Conservation (phyloP, 306 rosid genomes). For the Gastrolobium bilobum region DNA sequence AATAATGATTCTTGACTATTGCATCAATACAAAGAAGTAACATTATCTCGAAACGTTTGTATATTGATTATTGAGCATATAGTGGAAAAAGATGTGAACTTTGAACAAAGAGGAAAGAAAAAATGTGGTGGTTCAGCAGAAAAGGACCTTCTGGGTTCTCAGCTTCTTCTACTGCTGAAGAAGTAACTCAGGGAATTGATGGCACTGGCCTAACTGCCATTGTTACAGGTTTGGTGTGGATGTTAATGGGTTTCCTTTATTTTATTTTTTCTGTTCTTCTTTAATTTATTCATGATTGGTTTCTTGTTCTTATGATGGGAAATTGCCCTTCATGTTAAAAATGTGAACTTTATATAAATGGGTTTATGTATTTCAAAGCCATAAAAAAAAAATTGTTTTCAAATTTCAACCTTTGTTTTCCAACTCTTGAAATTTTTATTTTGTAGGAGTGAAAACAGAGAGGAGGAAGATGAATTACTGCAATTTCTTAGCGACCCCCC, state of each 20-base stretch:
- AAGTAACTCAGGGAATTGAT: slow-evolving; percentile 65
- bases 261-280: neutral
- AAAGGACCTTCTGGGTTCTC: slow-evolving; percentile 66
- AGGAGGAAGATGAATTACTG: no score
- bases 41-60: no score
- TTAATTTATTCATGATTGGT: neutral
- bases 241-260: neutral
- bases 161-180: slow-evolving; percentile 66
- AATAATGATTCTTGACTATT: no score
- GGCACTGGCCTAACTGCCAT: slow-evolving; percentile 71
- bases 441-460: no score
- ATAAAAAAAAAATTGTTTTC: no score
- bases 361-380: no score
- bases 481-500: no score
- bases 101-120: neutral
- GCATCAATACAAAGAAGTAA: no score
- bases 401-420: no score
- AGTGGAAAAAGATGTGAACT: no score
- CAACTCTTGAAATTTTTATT: no score
- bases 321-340: slow-evolving; percentile 15
- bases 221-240: slow-evolving; percentile 57
- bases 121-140: slow-evolving; percentile 57
- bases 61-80: no score
- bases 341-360: neutral
- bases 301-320: neutral